Base-by-base conservation (phyloP, 1,139 yeast species). In the Suhomyces guaymorum region DNA sequence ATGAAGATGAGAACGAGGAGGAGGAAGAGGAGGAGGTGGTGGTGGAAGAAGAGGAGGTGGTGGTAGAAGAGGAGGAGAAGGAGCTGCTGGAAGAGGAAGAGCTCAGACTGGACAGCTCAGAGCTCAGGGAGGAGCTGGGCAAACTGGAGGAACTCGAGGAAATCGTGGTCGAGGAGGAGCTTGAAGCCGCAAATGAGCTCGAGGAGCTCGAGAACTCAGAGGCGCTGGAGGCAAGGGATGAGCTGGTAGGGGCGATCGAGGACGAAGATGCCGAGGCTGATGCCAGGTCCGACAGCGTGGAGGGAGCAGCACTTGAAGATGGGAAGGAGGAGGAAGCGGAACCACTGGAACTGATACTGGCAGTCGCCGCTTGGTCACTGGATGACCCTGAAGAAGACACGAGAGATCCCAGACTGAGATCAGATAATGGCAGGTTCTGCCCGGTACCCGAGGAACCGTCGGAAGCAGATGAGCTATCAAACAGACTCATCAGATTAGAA, bases 101-200 rank as follows among this genome's bases (percentile, higher is more conserved):
- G 38, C 63, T 71, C 7, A 72, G 70, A 15, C 64, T 65, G 36
- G 61, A 68, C 26, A 62, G 81, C 4, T 59, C 64, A 2, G 32
- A 14, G 30, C n/a, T 11, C 26, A 62, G 81, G 4, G 59, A 64
- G 3, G 32, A 14, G 30, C n/a, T 11, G 11, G 20, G 12, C 15
- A 6, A 5, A 17, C 25, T 23, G 14, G 15, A 23, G 33, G 59
- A 58, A 14, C 51, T 75, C 33, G 48, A 65, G 6, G 44, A 44
- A 22, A 48, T 55, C 10, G 28, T n/a, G 23, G 28, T 22, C 6
- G 32, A 21, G 10, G 32, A n/a, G n/a, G n/a, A n/a, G n/a, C n/a
- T n/a, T n/a, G n/a, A n/a, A n/a, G n/a, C n/a, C n/a, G n/a, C n/a
- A n/a, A n/a, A n/a, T n/a, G n/a, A n/a, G n/a, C n/a, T n/a, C n/a